Conservation (phyloP, 2,329 filamentous ascomycete species). For the Coleophoma eucalyptorum region DNA sequence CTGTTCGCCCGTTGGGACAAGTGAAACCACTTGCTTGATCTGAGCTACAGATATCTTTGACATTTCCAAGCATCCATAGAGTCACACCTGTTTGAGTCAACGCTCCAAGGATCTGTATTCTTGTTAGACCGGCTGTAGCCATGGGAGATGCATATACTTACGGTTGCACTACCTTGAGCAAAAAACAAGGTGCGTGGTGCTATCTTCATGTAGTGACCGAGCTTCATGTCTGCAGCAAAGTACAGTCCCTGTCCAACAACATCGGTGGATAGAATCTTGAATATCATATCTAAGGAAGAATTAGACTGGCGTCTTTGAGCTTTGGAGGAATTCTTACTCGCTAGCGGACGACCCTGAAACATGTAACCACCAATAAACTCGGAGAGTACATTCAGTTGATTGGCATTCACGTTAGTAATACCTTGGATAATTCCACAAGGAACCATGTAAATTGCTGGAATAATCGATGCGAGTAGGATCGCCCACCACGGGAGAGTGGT, state of each 20-base stretch:
- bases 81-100: conserved; percentile 35
- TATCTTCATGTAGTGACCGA: conserved; percentile 46
- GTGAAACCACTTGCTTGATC: conserved; percentile 41
- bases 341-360: conserved; percentile 57
- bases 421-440: conserved; percentile 34
- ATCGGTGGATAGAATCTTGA: conserved; percentile 54
- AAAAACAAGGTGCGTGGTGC: conserved; percentile 41
- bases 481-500: conserved; percentile 27
- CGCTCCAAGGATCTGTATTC: conserved; percentile 31
- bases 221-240: conserved; percentile 42
- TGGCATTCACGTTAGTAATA: conserved; percentile 43
- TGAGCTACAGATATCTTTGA: conserved; percentile 34
- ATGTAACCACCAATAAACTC: conserved; percentile 71
- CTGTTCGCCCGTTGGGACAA: conserved; percentile 43
- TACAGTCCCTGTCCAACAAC: conserved; percentile 31
- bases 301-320: no score
- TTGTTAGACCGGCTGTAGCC: no score
- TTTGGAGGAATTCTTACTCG: conserved; percentile 37
- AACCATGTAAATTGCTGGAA: conserved; percentile 25
- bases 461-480: conserved; percentile 18
- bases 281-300: conserved; percentile 51
- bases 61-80: conserved; percentile 31
- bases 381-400: conserved; percentile 62
- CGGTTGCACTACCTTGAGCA: conserved; percentile 41
- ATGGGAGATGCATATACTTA: no score